These are phyloP conservation scores for Zoysia pacifica DNA, from an alignment of 176 grass and related monocot species.

Conservation along the genomic window DNA sequence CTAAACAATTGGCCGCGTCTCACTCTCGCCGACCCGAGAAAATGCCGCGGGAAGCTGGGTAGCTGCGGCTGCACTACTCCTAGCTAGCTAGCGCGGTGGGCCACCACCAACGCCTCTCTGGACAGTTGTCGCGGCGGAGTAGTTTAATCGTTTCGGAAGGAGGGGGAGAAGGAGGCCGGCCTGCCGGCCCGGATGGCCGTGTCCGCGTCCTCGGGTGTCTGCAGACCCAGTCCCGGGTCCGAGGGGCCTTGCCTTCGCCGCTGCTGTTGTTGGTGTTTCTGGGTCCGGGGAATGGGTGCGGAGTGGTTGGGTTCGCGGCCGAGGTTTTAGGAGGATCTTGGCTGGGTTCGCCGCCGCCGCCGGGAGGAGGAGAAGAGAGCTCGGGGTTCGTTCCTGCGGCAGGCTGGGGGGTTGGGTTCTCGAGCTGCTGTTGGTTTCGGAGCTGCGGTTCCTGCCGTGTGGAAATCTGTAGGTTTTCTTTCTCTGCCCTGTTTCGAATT, in stretches of 20 bases:
- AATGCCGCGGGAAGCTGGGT: slow-evolving; percentile 9
- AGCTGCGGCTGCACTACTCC: not conserved
- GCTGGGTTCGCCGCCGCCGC: not conserved
- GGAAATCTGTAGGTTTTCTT: not conserved
- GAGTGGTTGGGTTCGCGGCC: slow-evolving; percentile 28
- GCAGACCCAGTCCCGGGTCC: slow-evolving; percentile 46
- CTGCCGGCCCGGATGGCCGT: slow-evolving; percentile 42
- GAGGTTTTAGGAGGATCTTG: slow-evolving; percentile 27
- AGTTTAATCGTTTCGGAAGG: slow-evolving; percentile 43
- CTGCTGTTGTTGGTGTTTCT: slow-evolving; percentile 7
- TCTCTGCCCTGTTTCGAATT: not conserved
- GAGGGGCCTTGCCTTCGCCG: slow-evolving; percentile 31
- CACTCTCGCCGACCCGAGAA: slow-evolving; percentile 4
- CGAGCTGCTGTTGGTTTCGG: slow-evolving; percentile 9
- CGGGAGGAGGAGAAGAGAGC: not conserved
- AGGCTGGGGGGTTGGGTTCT: slow-evolving; percentile 17
- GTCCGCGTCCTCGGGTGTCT: slow-evolving; percentile 31
- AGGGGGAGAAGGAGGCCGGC: not conserved
- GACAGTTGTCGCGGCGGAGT: slow-evolving; percentile 44
- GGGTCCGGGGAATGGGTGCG: slow-evolving; percentile 35
- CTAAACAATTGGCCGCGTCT: slow-evolving; percentile 20
- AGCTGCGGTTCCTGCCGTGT: not conserved
- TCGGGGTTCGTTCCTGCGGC: not conserved
- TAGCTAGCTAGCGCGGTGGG: not conserved
- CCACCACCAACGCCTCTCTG: slow-evolving; percentile 18